A percentile compares a stretch with the other conserved stretches of the same genome.
These are phyloP conservation scores for Aspergillus sp. DNA, from an alignment of 2,329 filamentous ascomycete genomes.

Conservation along the genomic window DNA sequence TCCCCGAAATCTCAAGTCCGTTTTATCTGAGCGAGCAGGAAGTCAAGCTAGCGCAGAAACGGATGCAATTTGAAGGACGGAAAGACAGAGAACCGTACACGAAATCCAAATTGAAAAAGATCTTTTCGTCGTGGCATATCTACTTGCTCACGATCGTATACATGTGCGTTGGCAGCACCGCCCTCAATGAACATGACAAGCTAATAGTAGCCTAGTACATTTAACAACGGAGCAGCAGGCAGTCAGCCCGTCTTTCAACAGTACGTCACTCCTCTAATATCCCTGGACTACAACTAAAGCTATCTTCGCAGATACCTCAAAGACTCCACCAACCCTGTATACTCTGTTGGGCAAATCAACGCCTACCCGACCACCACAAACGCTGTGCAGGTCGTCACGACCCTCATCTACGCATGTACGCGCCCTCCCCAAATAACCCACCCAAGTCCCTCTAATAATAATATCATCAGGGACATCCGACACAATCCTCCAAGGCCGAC, in stretches of 20 bases:
- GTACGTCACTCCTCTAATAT: slow-evolving; percentile 23
- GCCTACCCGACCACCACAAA: slow-evolving; percentile 61
- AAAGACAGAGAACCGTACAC: slow-evolving; percentile 50
- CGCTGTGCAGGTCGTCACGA: slow-evolving; percentile 60
- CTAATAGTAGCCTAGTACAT: slow-evolving; percentile 42
- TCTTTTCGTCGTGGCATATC: slow-evolving; percentile 66
- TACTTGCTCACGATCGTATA: slow-evolving; percentile 62
- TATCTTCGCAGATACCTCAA: slow-evolving; percentile 24
- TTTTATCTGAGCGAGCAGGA: slow-evolving; percentile 53
- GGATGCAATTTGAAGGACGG: slow-evolving; percentile 55
- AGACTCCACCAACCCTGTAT: slow-evolving; percentile 45
- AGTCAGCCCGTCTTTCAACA: slow-evolving; percentile 59
- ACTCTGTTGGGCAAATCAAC: slow-evolving; percentile 51
- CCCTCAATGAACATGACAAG: background rate
- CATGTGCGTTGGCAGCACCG: slow-evolving; percentile 40
- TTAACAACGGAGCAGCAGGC: slow-evolving; percentile 60
- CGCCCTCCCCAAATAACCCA: too few species aligned
- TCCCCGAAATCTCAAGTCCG: slow-evolving; percentile 53
- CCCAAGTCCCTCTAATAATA: background rate
- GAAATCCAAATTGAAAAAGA: slow-evolving; percentile 58
- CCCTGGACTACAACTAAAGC: background rate
- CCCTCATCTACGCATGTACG: slow-evolving; percentile 61
- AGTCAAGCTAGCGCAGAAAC: slow-evolving; percentile 48
- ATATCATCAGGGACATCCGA: slow-evolving; percentile 58
- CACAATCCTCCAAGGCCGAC: slow-evolving; percentile 57